Percentiles rank a stretch among this genome's conserved stretches.
phyloP scores from a whole-genome alignment of 176 grass and related monocot genomes.

The Triticum dicoccoides region DNA sequence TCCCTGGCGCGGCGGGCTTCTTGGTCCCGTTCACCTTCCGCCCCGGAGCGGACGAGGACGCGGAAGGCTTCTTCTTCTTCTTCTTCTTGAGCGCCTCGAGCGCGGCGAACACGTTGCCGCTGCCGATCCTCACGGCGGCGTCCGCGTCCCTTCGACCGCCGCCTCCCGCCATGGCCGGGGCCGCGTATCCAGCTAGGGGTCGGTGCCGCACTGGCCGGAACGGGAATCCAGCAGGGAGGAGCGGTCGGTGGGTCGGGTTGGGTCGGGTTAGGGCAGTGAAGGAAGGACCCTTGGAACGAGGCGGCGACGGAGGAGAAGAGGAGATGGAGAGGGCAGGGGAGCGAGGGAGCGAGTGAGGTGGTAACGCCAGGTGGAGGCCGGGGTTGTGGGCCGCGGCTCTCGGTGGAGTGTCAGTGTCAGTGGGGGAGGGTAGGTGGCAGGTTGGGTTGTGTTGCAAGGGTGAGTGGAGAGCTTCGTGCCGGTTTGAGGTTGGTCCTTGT shows the following conservation, averaged over 20 bases:
- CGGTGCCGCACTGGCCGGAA: background rate
- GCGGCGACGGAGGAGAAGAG: conserved; percentile 32
- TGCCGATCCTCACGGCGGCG: conserved; percentile 50
- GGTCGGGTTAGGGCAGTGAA: conserved; percentile 12
- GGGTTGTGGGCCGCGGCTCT: conserved; percentile 24
- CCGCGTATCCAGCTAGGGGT: background rate
- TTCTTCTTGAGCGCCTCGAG: conserved; percentile 69
- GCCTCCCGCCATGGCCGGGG: conserved; percentile 27
- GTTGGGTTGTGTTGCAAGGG: background rate
- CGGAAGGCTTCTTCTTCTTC: conserved; percentile 35
- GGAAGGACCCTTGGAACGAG: conserved; percentile 5
- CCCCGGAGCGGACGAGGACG: conserved; percentile 13
- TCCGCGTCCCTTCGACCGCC: conserved; percentile 54
- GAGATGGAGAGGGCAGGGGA: background rate
- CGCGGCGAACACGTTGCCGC: conserved; percentile 62
- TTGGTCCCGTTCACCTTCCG: conserved; percentile 31
- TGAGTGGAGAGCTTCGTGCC: too few relatives aligned
- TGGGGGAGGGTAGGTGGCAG: background rate
- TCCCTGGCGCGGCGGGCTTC: background rate
- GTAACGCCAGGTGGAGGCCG: conserved; percentile 35
- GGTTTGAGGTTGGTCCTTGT: background rate
- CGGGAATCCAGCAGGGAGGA: background rate
- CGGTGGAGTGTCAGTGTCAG: conserved; percentile 22
- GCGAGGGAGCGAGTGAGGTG: background rate
- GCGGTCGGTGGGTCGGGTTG: conserved; percentile 10